These are phyloP conservation scores for Spathaspora gorwiae DNA, from an alignment of 805 yeast genomes.

Conservation along the genomic window DNA sequence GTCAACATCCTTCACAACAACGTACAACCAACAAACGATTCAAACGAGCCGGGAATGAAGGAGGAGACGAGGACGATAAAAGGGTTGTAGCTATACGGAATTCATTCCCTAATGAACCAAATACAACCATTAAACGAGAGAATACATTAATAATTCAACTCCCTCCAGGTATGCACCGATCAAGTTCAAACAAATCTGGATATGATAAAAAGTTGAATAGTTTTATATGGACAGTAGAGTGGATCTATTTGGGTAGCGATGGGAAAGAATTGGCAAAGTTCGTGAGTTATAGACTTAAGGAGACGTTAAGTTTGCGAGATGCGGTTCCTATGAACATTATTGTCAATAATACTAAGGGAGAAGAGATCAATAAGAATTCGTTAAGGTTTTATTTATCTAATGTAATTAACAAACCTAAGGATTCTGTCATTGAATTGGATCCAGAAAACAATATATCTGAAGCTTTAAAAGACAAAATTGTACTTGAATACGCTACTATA, in stretches of 20 bases:
- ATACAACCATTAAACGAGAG: conserved; percentile 40
- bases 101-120: conserved; percentile 23
- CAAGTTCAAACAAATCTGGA: conserved; percentile 58
- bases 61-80: conserved; percentile 14
- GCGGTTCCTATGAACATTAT: conserved; percentile 39
- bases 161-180: conserved; percentile 74
- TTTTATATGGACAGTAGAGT: conserved; percentile 79
- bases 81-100: conserved; percentile 18
- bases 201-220: conserved; percentile 60
- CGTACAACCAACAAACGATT: conserved; percentile 15
- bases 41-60: conserved; percentile 13
- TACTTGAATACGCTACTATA: conserved; percentile 77
- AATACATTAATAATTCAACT: conserved; percentile 62
- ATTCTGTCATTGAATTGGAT: conserved; percentile 36
- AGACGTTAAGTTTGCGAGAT: conserved; percentile 27
- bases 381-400: conserved; percentile 30
- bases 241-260: conserved; percentile 43
- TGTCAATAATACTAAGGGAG: conserved; percentile 10
- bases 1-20: conserved; percentile 13
- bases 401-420: conserved; percentile 16
- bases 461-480: conserved; percentile 50
- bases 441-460: conserved; percentile 38
- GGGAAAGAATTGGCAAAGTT: conserved; percentile 27
- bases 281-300: conserved; percentile 42
- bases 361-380: conserved; percentile 19